Evolutionary conservation across 345 rosid species (phyloP), one percentile per base, ranked within the genome.

Genomic region (Alliaria petiolata): DNA sequence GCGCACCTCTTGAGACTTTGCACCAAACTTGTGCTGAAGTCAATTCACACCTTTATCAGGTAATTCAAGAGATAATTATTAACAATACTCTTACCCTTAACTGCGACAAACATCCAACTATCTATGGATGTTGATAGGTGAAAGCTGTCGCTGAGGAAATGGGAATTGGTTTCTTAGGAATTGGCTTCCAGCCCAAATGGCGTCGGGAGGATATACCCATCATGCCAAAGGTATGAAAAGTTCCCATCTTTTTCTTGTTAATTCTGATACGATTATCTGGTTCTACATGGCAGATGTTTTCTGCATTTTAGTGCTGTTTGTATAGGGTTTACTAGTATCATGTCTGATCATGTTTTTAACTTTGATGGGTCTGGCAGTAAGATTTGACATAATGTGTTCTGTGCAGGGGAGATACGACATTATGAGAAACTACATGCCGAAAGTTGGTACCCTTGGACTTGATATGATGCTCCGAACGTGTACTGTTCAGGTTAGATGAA

Each of bases 1-100:
- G 98, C 14, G 99, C 99, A 62, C 98, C 99, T 79, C 89, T 95
- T 71, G 99, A 95, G 81, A 95, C 99, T 52, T 82, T 95, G 86
- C 99, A 95, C 75, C 99, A 91, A 82, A 95, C 99, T 14, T 91
- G 99, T 80, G 98, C 99, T 38, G 99, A 92, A 84, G 99, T 95
- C 72, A 95, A 95, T 78, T 91, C 99, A 35, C 99, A 95, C 75
- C 98, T 93, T 70, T 95, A 95, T 85, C 99, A 95, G 96, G 99
- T 89, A 8, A 65, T 42, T n/a, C 31, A 7, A 17, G 8, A 39
- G 55, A 17, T 30, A 33, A 31, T 6, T 19, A 78, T 31, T 25
- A 38, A 14, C 67, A 34, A 20, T 61, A 13, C 20, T 71, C 70
- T 66, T 39, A 57, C 17, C 45, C 35, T 16, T 7, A 35, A 55